Conservation (phyloP, 106 monocot genomes). For the Hemerocallis citrina region DNA sequence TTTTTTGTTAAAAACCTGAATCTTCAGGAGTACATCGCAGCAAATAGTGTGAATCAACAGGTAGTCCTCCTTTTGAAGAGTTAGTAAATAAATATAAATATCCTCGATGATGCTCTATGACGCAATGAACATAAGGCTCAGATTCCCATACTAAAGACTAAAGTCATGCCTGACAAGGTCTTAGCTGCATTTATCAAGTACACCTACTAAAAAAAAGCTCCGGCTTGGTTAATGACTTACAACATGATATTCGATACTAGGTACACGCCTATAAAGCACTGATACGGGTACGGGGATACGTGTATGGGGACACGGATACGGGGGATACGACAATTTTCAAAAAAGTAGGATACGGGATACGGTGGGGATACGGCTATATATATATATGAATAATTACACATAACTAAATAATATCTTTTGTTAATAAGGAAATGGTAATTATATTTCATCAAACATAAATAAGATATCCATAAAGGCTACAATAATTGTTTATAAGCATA, state of each 20-base stretch:
- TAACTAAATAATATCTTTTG: too few relatives aligned
- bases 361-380: too few relatives aligned
- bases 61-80: slow-evolving; percentile 50
- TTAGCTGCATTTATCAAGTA: slow-evolving; percentile 89
- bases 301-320: too few relatives aligned
- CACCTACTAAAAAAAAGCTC: slow-evolving; percentile 56
- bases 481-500: too few relatives aligned
- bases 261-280: too few relatives aligned
- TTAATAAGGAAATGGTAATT: too few relatives aligned
- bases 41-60: slow-evolving; percentile 73
- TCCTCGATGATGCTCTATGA: slow-evolving; percentile 84
- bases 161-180: slow-evolving; percentile 57
- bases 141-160: slow-evolving; percentile 79
- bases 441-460: too few relatives aligned
- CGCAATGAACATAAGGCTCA: slow-evolving; percentile 60
- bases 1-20: slow-evolving; percentile 36
- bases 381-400: too few relatives aligned
- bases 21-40: slow-evolving; percentile 39
- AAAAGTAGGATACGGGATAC: too few relatives aligned
- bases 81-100: slow-evolving; percentile 84
- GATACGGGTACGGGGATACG: too few relatives aligned
- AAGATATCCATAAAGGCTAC: too few relatives aligned
- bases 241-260: slow-evolving; percentile 1
- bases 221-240: slow-evolving; percentile 2
- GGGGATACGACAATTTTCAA: too few relatives aligned